Conservation (phyloP, 1,284 basidiomycete species). For the Coriolopsis trogii region DNA sequence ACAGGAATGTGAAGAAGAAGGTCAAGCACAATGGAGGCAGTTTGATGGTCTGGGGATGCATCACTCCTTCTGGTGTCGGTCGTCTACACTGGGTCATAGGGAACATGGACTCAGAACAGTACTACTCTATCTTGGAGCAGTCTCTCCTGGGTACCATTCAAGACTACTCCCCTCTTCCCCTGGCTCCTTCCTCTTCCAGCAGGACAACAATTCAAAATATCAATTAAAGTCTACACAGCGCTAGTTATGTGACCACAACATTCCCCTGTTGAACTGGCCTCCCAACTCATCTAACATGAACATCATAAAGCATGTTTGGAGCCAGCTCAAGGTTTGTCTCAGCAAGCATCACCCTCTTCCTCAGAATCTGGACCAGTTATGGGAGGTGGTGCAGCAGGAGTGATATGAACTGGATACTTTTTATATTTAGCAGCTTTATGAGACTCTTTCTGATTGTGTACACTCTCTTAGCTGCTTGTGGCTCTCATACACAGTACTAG, state of each 20-base stretch:
- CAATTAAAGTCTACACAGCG: slow-evolving; percentile 27
- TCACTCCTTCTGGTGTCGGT: background rate
- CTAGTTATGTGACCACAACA: slow-evolving; percentile 38
- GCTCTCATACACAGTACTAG: background rate
- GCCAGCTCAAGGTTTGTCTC: background rate
- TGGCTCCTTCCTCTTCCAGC: slow-evolving; percentile 29
- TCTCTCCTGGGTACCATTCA: slow-evolving; percentile 31
- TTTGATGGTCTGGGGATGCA: slow-evolving; percentile 10
- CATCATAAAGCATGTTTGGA: slow-evolving; percentile 10
- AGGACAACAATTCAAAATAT: slow-evolving; percentile 43
- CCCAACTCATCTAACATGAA: slow-evolving; percentile 41
- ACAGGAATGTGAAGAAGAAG: background rate
- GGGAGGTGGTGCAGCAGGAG: slow-evolving; percentile 1
- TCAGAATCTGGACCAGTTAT: background rate
- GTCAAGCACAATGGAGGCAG: slow-evolving; percentile 5
- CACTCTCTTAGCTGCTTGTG: background rate
- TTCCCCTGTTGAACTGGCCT: slow-evolving; percentile 38
- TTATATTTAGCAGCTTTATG: background rate
- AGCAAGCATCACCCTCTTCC: background rate
- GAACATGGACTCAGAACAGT: slow-evolving; percentile 10
- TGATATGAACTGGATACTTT: background rate
- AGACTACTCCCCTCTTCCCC: slow-evolving; percentile 19
- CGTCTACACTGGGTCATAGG: slow-evolving; percentile 4
- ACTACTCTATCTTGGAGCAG: slow-evolving; percentile 32
- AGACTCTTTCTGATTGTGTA: background rate